Base-by-base conservation (phyloP, 305 asterid genomes). In the Fraxinus greggii region DNA sequence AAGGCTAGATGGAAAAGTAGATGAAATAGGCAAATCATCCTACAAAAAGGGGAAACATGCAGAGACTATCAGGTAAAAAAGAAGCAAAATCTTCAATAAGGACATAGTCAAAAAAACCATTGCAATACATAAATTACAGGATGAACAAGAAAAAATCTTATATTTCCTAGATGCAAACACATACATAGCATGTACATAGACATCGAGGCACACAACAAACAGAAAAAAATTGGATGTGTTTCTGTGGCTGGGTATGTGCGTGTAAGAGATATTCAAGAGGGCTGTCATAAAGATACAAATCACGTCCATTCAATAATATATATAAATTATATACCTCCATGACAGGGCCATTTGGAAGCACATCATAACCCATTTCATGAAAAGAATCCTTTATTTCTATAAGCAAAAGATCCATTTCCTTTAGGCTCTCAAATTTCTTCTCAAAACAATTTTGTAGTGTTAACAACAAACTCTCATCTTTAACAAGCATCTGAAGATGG, bases 11-110 rank as follows among this genome's bases (percentile, higher is more conserved):
- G 87, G 87, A 45, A 86, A 84, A 77, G 88, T 81, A 63, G 88
- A 82, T 81, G 93, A 82, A 81, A 89, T 78, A 80, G 90, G 75
- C 73, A 88, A 79, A 81, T 84, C 92, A 80, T 86, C 95, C 99
- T 94, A 88, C 86, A 90, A 85, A 83, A 84, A 81, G 8, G 75
- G 72, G 33, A 82, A 83, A 72, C 72, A 81, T 5, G 81, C 79
- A 51, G 32, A 84, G 72, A 82, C 45, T 83, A 84, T 86, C 82
- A 86, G 82, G 81, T 70, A 78, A 88, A 82, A 23, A 78, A 61
- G 76, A 42, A 48, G 80, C 73, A 85, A 74, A 79, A 81, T 31
- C 28, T 72, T 61, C 59, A 38, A 72, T 29, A 76, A 12, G 85
- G 70, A 81, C 72, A 82, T 13, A 35, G 40, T 75, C 28, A 61